Conservation (phyloP, 192 early-diverging fungal species). For the Cetraspora pellucida region DNA sequence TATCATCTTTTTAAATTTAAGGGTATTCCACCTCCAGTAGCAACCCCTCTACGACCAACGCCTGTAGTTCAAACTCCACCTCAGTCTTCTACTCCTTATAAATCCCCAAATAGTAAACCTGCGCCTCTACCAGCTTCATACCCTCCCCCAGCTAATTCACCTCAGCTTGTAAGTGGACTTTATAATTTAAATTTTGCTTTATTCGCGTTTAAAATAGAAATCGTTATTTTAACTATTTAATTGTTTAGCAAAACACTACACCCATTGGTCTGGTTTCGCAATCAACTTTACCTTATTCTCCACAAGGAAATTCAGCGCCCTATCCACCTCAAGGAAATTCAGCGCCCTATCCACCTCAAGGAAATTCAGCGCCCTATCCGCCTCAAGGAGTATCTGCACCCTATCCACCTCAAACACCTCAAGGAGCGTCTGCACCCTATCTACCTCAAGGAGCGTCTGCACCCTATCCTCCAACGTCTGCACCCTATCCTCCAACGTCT, state of each 20-base stretch:
- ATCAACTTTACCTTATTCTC: not conserved
- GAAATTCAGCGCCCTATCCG: no score
- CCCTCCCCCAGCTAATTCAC: not conserved
- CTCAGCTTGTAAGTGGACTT: not conserved
- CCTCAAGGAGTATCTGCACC: not conserved
- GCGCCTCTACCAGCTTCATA: not conserved
- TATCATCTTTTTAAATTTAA: not conserved
- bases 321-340: not conserved
- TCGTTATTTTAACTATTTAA: not conserved
- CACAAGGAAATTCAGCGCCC: conserved; percentile 6
- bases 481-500: no score
- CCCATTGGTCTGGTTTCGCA: not conserved
- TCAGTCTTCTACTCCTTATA: not conserved
- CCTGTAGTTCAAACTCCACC: conserved; percentile 7
- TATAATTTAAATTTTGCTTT: not conserved
- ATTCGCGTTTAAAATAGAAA: not conserved
- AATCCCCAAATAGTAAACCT: not conserved
- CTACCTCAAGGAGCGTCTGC: not conserved
- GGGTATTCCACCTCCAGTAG: not conserved
- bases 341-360: not conserved
- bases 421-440: not conserved
- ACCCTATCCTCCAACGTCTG: not conserved
- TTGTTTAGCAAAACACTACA: not conserved
- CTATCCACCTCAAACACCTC: not conserved
- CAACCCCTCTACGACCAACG: not conserved